Conservation (phyloP, 2,329 filamentous ascomycete species). For the Aaosphaeria arxii region DNA sequence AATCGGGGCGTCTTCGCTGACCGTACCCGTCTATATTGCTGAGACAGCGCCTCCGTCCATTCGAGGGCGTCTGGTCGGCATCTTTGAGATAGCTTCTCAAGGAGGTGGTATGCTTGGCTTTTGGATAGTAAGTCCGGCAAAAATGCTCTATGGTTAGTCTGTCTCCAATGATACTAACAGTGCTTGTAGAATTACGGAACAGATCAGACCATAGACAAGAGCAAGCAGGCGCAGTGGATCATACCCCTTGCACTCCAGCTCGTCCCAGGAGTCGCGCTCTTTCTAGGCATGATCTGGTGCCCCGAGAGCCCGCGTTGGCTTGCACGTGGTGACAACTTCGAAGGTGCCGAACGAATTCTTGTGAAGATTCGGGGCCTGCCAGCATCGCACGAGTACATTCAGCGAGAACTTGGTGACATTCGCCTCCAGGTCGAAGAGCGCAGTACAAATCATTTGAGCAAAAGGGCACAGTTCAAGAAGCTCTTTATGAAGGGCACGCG, state of each 20-base stretch:
- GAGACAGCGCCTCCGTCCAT: constrained; percentile 57
- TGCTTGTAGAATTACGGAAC: constrained; percentile 38
- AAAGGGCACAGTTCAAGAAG: constrained; percentile 20
- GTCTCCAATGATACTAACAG: too few species aligned
- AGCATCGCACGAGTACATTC: constrained; percentile 41
- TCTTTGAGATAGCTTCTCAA: constrained; percentile 67
- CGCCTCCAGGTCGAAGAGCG: constrained; percentile 32
- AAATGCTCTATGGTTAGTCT: too few species aligned
- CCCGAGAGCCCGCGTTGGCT: constrained; percentile 36
- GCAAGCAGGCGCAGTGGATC: constrained; percentile 57
- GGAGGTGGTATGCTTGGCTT: constrained; percentile 52
- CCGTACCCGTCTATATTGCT: constrained; percentile 39
- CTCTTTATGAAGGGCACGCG: not conserved
- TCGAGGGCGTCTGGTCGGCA: constrained; percentile 62
- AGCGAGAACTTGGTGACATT: constrained; percentile 51
- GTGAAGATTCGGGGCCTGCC: constrained; percentile 46
- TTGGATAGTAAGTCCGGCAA: constrained; percentile 16
- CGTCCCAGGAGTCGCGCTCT: constrained; percentile 38
- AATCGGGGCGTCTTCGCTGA: constrained; percentile 36
- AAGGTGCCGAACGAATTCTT: constrained; percentile 41
- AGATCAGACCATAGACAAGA: constrained; percentile 39
- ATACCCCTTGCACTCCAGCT: constrained; percentile 56
- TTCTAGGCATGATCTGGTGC: constrained; percentile 35
- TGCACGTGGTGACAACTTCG: constrained; percentile 28
- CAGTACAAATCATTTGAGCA: constrained; percentile 25